Evolutionary conservation across 2,329 filamentous ascomycete species (phyloP), one percentile per base, ranked within the genome.

Genomic region (Microcyclosporella mali): DNA sequence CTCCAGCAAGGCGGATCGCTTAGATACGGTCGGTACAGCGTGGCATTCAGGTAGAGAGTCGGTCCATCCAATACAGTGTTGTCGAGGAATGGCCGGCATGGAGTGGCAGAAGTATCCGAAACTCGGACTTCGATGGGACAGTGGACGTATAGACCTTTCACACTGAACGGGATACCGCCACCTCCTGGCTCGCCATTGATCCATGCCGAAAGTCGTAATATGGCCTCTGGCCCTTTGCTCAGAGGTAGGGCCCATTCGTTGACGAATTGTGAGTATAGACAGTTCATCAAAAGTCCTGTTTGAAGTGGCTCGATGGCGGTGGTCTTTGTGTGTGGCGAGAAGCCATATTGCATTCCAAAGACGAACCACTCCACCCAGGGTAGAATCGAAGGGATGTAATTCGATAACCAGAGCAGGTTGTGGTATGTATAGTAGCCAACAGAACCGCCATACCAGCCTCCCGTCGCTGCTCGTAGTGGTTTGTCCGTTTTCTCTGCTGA

Each of bases 161-260:
- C 75, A n/a, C 79, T 81, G 66, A 89, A 88, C 1, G 88, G 88
- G 50, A 95, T 92, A 32, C 74, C 70, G 33, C 58, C 51, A 83
- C 81, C 30, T 78, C 75, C 62, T 82, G 81, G 69, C 56, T 92
- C 84, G 14, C 78, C 75, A 38, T 85, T 84, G 40, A 98, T 74
- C 92, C 92, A 98, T 36, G 85, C 84, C 30, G 83, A 85, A 10
- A 98, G 75, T 8, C 92, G 81, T 25, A 72, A 76, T 33, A 98
- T 78, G 6, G 88, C 89, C 66, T 95, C 89, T 11, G 90, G 90
- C 0, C 92, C 92, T 53, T 84, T 84, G 50, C 80, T 72, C 1
- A 98, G 74, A 1, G 92, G 90, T 6, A 98, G 76, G 0, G 90
- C 90, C 92, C 92, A 98, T 64, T 98, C 92, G 64, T 98, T 95